These are phyloP conservation scores for Strobilomyces echinocephalus DNA, from an alignment of 768 basidiomycete genomes.

Conservation along the genomic window DNA sequence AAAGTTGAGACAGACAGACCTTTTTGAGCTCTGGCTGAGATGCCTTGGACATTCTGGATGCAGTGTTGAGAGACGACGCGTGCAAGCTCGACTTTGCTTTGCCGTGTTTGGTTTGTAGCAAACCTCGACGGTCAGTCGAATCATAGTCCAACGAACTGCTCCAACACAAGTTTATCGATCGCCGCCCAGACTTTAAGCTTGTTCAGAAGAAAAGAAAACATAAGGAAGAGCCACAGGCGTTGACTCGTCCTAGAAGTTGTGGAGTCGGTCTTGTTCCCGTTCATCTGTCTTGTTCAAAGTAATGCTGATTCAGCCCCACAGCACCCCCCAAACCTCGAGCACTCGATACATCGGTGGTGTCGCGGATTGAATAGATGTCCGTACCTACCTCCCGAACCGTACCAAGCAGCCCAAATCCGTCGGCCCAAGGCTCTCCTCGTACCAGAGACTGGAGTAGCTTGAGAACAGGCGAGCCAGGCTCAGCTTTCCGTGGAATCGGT, in stretches of 20 bases:
- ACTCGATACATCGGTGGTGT: neutral
- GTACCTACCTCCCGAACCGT: slow-evolving; percentile 34
- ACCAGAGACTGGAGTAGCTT: slow-evolving; percentile 39
- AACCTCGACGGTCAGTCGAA: neutral
- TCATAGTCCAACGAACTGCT: neutral
- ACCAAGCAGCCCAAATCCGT: slow-evolving; percentile 23
- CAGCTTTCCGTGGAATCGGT: slow-evolving; percentile 43
- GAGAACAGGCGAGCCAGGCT: slow-evolving; percentile 42
- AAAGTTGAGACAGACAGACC: slow-evolving; percentile 41
- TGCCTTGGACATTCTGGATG: slow-evolving; percentile 75
- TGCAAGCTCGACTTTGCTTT: slow-evolving; percentile 28
- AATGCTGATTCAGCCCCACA: slow-evolving; percentile 12
- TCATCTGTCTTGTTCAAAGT: neutral
- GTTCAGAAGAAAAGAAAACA: neutral
- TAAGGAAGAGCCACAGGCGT: no score
- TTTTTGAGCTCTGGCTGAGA: slow-evolving; percentile 98
- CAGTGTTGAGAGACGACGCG: neutral
- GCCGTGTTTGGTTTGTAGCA: slow-evolving; percentile 27
- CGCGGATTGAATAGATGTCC: slow-evolving; percentile 34
- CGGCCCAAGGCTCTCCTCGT: slow-evolving; percentile 30
- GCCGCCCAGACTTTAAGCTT: neutral
- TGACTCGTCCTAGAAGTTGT: neutral
- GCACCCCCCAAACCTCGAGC: slow-evolving; percentile 1
- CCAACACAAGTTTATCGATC: neutral
- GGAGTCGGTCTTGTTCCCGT: slow-evolving; percentile 12